Evolutionary conservation across 106 monocot genomes (phyloP).

Genomic region (Xerophyta viscosa): DNA sequence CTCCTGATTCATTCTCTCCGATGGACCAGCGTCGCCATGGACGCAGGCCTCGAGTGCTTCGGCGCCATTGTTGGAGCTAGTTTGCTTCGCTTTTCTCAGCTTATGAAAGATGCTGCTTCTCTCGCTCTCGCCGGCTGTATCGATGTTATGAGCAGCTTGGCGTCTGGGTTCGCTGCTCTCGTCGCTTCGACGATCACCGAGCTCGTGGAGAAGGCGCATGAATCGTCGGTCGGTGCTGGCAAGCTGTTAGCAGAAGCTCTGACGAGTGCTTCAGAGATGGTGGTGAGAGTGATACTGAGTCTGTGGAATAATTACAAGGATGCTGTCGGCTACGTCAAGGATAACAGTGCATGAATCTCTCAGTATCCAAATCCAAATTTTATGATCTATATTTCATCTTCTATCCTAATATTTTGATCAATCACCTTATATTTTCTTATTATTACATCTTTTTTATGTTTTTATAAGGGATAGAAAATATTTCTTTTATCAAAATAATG

Average conservation of each 20-base stretch:
- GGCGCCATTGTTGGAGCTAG: not conserved
- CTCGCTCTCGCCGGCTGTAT: slow-evolving; percentile 1
- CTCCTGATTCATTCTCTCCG: not conserved
- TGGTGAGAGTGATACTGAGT: not conserved
- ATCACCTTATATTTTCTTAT: too few relatives aligned
- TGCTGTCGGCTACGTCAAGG: slow-evolving; percentile 3
- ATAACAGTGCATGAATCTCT: too few relatives aligned
- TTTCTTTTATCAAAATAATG: too few relatives aligned
- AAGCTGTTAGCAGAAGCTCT: slow-evolving; percentile 10
- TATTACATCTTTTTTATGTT: too few relatives aligned
- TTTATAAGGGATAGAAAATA: too few relatives aligned
- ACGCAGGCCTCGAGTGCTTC: not conserved
- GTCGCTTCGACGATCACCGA: not conserved
- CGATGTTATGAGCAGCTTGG: not conserved
- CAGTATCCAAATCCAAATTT: too few relatives aligned
- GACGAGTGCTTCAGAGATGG: slow-evolving; percentile 6
- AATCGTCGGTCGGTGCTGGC: not conserved
- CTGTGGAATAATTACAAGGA: slow-evolving; percentile 9
- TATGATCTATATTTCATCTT: too few relatives aligned
- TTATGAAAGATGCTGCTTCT: not conserved
- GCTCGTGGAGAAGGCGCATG: slow-evolving; percentile 6
- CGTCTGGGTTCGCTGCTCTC: not conserved
- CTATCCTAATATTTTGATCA: too few relatives aligned
- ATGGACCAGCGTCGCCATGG: not conserved
- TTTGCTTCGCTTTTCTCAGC: not conserved